These are phyloP conservation scores for Phytopythium chamaehyphon DNA, from an alignment of 352 stramenopile species.

Conservation along the genomic window DNA sequence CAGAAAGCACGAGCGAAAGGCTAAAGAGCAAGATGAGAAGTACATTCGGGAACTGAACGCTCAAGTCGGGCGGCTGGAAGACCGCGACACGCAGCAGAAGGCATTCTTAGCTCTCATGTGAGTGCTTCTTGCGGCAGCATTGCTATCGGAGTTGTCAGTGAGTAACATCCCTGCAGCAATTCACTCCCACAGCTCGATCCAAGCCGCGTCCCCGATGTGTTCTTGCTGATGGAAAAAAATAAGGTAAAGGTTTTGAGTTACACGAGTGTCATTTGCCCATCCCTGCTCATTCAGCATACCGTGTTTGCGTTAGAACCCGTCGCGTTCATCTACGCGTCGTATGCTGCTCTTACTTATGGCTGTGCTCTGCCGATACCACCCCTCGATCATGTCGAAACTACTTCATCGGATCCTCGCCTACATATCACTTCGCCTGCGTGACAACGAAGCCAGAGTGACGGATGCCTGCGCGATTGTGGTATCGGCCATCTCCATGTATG, in stretches of 20 bases:
- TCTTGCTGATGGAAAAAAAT: constrained; percentile 50
- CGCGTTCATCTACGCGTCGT: constrained; percentile 41
- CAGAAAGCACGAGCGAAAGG: constrained; percentile 42
- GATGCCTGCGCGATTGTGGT: constrained; percentile 53
- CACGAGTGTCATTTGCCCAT: no score
- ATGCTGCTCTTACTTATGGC: constrained; percentile 60
- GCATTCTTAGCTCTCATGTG: constrained; percentile 48
- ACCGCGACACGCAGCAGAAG: constrained; percentile 64
- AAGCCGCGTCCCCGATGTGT: constrained; percentile 35
- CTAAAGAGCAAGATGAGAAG: constrained; percentile 28
- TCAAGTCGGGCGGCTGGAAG: constrained; percentile 53
- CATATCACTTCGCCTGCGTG: constrained; percentile 39
- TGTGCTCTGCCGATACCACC: constrained; percentile 47
- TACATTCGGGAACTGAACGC: constrained; percentile 37
- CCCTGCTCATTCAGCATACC: not conserved
- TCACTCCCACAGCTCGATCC: constrained; percentile 28
- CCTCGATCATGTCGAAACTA: constrained; percentile 23
- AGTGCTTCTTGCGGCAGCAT: not conserved
- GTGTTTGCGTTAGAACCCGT: constrained; percentile 22
- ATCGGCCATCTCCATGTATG: constrained; percentile 41
- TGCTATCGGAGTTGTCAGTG: not conserved
- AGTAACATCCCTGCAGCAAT: constrained; percentile 18
- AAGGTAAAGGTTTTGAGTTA: constrained; percentile 24
- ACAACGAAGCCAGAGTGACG: constrained; percentile 50
- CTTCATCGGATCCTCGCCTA: constrained; percentile 44